phyloP scores from a whole-genome alignment of 1,284 basidiomycete species.

The Inonotus obliquus region DNA sequence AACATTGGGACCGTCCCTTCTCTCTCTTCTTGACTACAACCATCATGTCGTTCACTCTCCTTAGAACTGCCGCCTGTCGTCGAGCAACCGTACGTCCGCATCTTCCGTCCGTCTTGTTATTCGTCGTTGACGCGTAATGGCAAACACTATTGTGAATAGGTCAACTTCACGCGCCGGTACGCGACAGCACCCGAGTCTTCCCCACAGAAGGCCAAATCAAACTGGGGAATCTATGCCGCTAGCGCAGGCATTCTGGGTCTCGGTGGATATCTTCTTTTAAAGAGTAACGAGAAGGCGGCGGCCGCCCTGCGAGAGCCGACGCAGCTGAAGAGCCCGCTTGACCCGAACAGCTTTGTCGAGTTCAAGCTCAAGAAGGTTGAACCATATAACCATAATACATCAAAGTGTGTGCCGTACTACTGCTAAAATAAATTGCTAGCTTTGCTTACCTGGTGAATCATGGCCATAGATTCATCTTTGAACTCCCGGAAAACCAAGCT shows the following conservation, averaged over 20 bases:
- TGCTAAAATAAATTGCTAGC: conserved; percentile 2
- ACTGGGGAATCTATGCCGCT: conserved; percentile 44
- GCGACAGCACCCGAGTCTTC: conserved; percentile 38
- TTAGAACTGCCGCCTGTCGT: conserved; percentile 6
- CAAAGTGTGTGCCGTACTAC: conserved; percentile 41
- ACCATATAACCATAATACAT: conserved; percentile 91
- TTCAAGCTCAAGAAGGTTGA: conserved; percentile 82
- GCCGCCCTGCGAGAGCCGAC: conserved; percentile 29
- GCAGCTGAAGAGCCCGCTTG: conserved; percentile 59
- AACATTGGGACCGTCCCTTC: not conserved
- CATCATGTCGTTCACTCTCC: conserved; percentile 16
- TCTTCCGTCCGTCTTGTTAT: not conserved
- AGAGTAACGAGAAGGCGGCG: conserved; percentile 21
- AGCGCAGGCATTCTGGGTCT: conserved; percentile 47
- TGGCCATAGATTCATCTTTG: conserved; percentile 69
- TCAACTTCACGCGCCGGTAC: conserved; percentile 34
- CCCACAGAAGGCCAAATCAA: conserved; percentile 41
- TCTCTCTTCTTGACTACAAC: not conserved
- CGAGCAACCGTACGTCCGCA: conserved; percentile 9
- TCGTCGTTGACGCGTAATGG: not conserved
- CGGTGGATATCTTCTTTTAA: conserved; percentile 45
- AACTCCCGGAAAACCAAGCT: conserved; percentile 77
- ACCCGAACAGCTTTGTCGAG: conserved; percentile 70
- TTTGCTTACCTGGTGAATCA: conserved; percentile 3
- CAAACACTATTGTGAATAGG: conserved; percentile 9